phyloP scores from a whole-genome alignment of 257 asterid genomes.

The Solanum dulcamara region DNA sequence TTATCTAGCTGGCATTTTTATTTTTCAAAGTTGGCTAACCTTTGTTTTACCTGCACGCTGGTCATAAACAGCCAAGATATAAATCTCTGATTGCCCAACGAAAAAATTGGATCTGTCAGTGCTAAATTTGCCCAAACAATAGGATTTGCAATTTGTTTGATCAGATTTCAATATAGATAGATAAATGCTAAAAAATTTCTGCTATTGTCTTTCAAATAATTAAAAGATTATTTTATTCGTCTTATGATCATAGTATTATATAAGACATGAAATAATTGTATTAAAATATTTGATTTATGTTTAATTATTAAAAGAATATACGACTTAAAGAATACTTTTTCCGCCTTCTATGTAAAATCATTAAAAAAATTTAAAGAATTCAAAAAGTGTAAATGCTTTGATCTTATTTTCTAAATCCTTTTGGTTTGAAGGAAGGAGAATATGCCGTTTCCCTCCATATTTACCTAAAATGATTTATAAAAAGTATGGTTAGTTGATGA shows the following conservation, averaged over 20 bases:
- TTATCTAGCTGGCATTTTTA: slow-evolving; percentile 8
- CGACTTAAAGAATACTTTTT: neutral
- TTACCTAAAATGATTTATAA: neutral
- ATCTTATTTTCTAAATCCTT: neutral
- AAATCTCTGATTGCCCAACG: neutral
- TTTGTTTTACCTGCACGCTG: neutral
- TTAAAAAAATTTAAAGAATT: neutral
- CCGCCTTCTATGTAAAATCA: neutral
- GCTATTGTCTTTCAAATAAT: neutral
- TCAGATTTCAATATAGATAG: no score
- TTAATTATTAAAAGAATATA: neutral
- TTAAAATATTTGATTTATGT: neutral
- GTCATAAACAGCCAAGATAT: neutral
- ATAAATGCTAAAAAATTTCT: neutral
- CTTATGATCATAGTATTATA: neutral
- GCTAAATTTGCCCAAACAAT: neutral
- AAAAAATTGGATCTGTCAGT: neutral
- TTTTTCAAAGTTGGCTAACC: slow-evolving; percentile 8
- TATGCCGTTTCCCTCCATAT: neutral
- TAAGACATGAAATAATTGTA: neutral
- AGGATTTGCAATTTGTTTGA: no score
- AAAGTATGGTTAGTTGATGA: neutral
- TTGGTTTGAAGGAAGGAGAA: neutral
- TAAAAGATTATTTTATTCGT: neutral
- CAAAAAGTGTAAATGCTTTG: neutral